phyloP scores from a whole-genome alignment of 371 early-diverging fungal genomes.

The Mortierella sp. region DNA sequence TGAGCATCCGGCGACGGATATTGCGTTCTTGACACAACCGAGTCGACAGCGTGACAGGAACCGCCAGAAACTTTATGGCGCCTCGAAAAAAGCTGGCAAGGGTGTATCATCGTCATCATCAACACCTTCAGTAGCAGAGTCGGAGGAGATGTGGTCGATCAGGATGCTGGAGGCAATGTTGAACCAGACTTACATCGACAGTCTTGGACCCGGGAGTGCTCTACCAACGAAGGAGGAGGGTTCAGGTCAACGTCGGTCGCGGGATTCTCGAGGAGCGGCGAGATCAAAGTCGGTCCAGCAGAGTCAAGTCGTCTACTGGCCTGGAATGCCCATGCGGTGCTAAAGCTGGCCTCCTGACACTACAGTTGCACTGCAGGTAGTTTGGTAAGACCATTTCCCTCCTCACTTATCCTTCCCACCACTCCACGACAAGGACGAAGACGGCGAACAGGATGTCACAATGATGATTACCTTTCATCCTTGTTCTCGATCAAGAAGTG shows the following conservation, averaged over 20 bases:
- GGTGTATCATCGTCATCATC: too few relatives aligned
- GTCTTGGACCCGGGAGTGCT: constrained; percentile 7
- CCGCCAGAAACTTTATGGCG: constrained; percentile 25
- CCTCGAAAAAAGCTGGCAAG: neutral
- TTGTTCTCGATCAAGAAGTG: constrained; percentile 37
- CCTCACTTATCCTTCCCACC: neutral
- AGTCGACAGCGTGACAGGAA: constrained; percentile 8
- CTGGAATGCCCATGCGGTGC: constrained; percentile 43
- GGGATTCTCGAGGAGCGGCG: neutral
- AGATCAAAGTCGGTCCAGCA: neutral
- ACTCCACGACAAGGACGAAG: neutral
- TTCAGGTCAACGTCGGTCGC: neutral
- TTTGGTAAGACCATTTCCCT: neutral
- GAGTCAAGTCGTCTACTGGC: constrained; percentile 38
- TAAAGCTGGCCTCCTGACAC: neutral
- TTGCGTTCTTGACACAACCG: constrained; percentile 18
- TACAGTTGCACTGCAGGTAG: neutral
- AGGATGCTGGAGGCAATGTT: constrained; percentile 29
- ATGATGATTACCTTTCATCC: constrained; percentile 48
- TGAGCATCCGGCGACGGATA: constrained; percentile 29
- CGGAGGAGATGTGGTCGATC: constrained; percentile 6
- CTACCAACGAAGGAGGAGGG: neutral
- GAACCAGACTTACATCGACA: constrained; percentile 36
- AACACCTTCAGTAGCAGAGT: neutral
- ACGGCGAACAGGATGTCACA: constrained; percentile 17